These are phyloP conservation scores for Colletotrichum tofieldiae DNA, from an alignment of 2,329 filamentous ascomycete genomes.

Conservation along the genomic window DNA sequence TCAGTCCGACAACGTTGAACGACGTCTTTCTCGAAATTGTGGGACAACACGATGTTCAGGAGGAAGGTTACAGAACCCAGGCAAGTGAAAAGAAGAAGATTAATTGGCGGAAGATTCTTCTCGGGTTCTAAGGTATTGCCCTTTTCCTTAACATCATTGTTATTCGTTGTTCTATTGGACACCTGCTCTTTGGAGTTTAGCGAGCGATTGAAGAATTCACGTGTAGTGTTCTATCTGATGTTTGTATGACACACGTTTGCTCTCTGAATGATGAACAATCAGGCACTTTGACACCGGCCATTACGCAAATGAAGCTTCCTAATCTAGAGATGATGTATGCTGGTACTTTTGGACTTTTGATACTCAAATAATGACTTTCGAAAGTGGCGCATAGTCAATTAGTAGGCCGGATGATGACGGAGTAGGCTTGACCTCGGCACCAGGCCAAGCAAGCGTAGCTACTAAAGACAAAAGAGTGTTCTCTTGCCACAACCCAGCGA, in stretches of 20 bases:
- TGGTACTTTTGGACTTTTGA: too few species aligned
- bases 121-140: slow-evolving; percentile 1
- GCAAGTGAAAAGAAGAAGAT: slow-evolving; percentile 18
- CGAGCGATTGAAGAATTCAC: neutral
- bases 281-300: accelerated
- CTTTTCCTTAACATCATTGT: neutral
- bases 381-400: too few species aligned
- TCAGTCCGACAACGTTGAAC: slow-evolving; percentile 90
- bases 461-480: neutral
- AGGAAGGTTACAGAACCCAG: slow-evolving; percentile 71
- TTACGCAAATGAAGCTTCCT: neutral
- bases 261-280: too few species aligned
- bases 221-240: neutral
- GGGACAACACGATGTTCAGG: slow-evolving; percentile 81
- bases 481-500: too few species aligned
- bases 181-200: neutral
- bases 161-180: neutral
- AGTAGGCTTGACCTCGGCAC: too few species aligned
- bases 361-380: too few species aligned
- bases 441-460: too few species aligned
- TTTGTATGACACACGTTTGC: neutral
- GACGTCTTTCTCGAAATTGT: slow-evolving; percentile 93
- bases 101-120: slow-evolving; percentile 28
- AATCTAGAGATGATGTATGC: neutral
- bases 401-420: neutral